Conservation (phyloP, 805 yeast species). For the Barnettozyma pratensis region DNA sequence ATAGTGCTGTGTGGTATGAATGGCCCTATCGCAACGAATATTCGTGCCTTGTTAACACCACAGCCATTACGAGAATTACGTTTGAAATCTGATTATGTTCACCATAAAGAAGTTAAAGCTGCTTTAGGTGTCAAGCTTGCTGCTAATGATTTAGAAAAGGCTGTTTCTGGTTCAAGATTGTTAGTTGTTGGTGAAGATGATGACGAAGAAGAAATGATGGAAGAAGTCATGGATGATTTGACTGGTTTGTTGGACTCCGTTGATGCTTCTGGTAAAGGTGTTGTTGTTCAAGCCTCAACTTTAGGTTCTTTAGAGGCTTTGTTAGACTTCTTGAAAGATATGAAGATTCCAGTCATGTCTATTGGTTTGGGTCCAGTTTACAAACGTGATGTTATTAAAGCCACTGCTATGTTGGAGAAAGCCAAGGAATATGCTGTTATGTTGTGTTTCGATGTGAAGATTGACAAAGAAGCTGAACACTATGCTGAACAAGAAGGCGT, state of each 20-base stretch:
- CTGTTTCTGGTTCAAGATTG: constrained; percentile 97
- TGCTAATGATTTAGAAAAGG: constrained; percentile 95
- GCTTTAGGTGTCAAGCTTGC: constrained; percentile 98
- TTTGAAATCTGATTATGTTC: constrained; percentile 92
- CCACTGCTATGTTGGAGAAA: constrained; percentile 92
- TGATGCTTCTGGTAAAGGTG: constrained; percentile 94
- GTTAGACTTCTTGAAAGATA: constrained; percentile 92
- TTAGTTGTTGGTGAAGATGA: constrained; percentile 95
- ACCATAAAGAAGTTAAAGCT: constrained; percentile 97
- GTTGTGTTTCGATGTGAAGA: constrained; percentile 96
- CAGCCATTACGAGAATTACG: constrained; percentile 96
- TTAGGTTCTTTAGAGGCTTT: constrained; percentile 97
- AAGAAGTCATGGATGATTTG: constrained; percentile 97
- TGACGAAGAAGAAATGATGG: constrained; percentile 96
- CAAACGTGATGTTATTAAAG: constrained; percentile 98
- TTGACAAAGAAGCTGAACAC: constrained; percentile 97
- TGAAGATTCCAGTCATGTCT: constrained; percentile 99
- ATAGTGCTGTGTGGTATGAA: constrained; percentile 95
- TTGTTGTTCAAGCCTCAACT: constrained; percentile 96
- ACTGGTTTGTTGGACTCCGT: constrained; percentile 93
- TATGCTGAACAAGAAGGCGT: constrained; percentile 92
- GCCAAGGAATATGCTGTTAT: constrained; percentile 95
- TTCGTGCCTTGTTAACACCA: constrained; percentile 94
- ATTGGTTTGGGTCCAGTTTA: constrained; percentile 97
- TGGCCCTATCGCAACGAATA: constrained; percentile 96